Evolutionary conservation across 345 rosid genomes (phyloP).

Genomic region (Hibiscus tridactylites): DNA sequence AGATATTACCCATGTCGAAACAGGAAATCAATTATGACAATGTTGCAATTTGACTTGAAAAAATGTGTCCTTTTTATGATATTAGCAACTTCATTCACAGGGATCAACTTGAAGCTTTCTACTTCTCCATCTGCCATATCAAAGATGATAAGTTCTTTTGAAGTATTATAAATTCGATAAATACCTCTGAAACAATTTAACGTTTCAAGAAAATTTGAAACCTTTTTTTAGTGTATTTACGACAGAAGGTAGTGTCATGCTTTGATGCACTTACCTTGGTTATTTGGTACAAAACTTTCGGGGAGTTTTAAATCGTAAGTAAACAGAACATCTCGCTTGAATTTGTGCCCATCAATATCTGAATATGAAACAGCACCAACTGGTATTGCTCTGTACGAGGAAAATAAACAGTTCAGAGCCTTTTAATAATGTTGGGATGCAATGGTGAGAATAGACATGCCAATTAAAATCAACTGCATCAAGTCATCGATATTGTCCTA

Average conservation of each 20-base stretch:
- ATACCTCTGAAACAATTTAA: neutral
- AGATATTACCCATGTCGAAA: constrained; percentile 76
- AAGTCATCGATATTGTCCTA: neutral
- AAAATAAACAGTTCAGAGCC: constrained; percentile 2
- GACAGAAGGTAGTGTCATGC: constrained; percentile 1
- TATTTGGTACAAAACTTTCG: constrained; percentile 47
- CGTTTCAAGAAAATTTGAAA: neutral
- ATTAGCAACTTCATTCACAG: constrained; percentile 55
- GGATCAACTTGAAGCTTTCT: constrained; percentile 75
- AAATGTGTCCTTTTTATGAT: constrained; percentile 51
- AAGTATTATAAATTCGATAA: neutral
- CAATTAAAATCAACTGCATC: neutral
- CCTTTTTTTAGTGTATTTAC: neutral
- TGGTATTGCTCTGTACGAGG: constrained; percentile 51
- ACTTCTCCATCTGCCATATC: constrained; percentile 79
- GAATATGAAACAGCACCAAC: constrained; percentile 80
- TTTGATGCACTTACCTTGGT: constrained; percentile 46
- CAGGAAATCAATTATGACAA: constrained; percentile 76
- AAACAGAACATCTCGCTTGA: constrained; percentile 76
- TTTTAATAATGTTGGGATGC: constrained; percentile 4
- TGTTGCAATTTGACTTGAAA: constrained; percentile 79
- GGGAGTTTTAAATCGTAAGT: constrained; percentile 84
- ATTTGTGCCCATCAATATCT: constrained; percentile 58
- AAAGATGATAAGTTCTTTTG: neutral
- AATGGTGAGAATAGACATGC: neutral